phyloP scores from a whole-genome alignment of 2,329 filamentous ascomycete genomes.

The Aspergillus ustus region DNA sequence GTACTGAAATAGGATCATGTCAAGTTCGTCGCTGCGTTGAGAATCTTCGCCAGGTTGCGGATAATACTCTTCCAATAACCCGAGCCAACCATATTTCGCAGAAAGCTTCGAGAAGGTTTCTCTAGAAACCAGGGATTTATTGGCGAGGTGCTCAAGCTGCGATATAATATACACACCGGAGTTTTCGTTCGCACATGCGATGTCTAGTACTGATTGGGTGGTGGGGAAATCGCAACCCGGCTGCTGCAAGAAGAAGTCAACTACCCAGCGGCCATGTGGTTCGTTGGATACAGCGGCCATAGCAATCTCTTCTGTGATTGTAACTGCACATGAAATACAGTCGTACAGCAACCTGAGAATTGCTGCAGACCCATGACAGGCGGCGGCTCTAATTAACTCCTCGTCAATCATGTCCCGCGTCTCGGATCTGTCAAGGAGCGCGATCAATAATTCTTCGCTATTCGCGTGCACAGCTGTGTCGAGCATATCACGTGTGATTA shows the following conservation, averaged over 20 bases:
- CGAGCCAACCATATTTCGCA: neutral
- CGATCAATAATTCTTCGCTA: neutral
- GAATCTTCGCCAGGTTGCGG: neutral
- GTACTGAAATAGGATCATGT: neutral
- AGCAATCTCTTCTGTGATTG: neutral
- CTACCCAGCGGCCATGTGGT: neutral
- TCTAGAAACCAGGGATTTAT: neutral
- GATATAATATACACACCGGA: neutral
- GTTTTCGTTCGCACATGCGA: neutral
- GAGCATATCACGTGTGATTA: neutral
- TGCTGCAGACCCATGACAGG: neutral
- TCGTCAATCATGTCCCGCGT: neutral
- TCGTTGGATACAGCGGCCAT: neutral
- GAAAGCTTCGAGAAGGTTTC: neutral
- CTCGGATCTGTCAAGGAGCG: neutral
- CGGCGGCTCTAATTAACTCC: neutral
- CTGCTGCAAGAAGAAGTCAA: neutral
- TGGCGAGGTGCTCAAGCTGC: neutral
- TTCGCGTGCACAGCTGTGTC: neutral
- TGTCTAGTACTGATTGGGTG: neutral
- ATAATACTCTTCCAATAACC: neutral
- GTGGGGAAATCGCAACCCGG: neutral
- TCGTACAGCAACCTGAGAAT: neutral
- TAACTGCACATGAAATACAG: neutral
- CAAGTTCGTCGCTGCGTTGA: neutral